Conservation (phyloP, 2,329 filamentous ascomycete species). For the Tolypocladium endophyticum region DNA sequence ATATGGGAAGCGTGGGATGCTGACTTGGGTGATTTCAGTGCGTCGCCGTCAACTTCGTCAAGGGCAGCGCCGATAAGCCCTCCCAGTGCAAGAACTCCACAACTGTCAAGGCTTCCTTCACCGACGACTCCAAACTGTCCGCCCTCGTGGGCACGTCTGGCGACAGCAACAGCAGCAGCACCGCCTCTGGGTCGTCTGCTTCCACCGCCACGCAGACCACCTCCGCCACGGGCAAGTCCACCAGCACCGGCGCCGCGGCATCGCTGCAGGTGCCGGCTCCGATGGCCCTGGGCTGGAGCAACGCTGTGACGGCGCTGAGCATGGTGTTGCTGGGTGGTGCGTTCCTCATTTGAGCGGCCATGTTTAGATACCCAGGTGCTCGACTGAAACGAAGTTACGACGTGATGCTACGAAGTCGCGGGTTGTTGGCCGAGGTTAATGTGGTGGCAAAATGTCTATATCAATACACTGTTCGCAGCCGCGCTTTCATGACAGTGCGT, state of each 20-base stretch:
- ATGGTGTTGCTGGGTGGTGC: constrained; percentile 18
- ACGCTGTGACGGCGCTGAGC: constrained; percentile 13
- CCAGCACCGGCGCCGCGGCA: constrained; percentile 12
- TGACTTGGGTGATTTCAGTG: constrained; percentile 27
- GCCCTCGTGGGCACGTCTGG: constrained; percentile 17
- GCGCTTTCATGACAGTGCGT: neutral
- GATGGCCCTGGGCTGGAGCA: constrained; percentile 9
- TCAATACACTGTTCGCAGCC: neutral
- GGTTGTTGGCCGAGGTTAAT: neutral
- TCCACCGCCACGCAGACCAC: constrained; percentile 9
- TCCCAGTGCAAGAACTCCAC: constrained; percentile 26
- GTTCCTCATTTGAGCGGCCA: neutral
- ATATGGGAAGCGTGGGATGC: neutral
- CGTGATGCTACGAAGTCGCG: neutral
- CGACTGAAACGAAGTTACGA: neutral
- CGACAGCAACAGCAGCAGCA: neutral
- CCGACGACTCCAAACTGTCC: constrained; percentile 20
- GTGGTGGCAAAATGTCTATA: neutral
- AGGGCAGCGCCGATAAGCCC: constrained; percentile 18
- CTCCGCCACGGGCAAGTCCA: constrained; percentile 10
- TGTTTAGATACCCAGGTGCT: neutral
- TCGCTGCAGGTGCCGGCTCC: constrained; percentile 12
- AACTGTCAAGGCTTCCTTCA: constrained; percentile 19
- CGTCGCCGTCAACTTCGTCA: constrained; percentile 44
- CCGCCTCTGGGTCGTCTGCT: constrained; percentile 2